These are phyloP conservation scores for Solanum bulbocastanum DNA, from an alignment of 257 asterid genomes.

Conservation along the genomic window DNA sequence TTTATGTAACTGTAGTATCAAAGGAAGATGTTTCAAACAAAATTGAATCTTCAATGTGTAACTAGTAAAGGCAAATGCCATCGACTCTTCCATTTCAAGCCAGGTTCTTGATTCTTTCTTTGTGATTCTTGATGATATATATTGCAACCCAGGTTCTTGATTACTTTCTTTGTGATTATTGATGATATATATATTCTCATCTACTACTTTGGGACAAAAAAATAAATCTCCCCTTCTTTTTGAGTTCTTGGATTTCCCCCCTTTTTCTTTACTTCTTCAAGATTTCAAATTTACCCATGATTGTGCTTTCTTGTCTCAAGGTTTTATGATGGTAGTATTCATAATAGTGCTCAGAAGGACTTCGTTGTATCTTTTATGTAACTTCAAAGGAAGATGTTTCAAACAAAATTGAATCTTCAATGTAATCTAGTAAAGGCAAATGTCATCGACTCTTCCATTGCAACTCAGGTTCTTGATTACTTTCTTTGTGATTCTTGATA, in stretches of 20 bases:
- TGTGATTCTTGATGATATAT: not conserved
- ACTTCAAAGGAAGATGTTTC: not conserved
- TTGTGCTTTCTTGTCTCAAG: not conserved
- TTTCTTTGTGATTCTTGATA: not conserved
- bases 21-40: not conserved
- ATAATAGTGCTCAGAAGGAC: not conserved
- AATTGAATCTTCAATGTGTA: not conserved
- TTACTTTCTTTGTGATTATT: not conserved
- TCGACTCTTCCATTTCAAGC: not conserved
- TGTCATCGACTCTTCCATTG: not conserved
- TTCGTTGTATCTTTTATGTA: not conserved
- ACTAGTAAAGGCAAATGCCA: not conserved
- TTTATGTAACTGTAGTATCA: not conserved
- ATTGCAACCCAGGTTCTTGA: conserved; percentile 31
- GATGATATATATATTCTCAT: not conserved
- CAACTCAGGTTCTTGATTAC: conserved; percentile 31
- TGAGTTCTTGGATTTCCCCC: not conserved
- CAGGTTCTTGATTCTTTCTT: conserved; percentile 27
- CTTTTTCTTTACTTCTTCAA: not conserved
- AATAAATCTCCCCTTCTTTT: not conserved
- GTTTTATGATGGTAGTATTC: not conserved
- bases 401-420: not conserved
- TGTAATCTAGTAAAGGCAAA: not conserved
- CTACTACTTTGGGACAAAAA: not conserved
- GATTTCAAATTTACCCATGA: not conserved